These are phyloP conservation scores for Kurtzmaniella fragi DNA, from an alignment of 805 yeast species.

Conservation along the genomic window DNA sequence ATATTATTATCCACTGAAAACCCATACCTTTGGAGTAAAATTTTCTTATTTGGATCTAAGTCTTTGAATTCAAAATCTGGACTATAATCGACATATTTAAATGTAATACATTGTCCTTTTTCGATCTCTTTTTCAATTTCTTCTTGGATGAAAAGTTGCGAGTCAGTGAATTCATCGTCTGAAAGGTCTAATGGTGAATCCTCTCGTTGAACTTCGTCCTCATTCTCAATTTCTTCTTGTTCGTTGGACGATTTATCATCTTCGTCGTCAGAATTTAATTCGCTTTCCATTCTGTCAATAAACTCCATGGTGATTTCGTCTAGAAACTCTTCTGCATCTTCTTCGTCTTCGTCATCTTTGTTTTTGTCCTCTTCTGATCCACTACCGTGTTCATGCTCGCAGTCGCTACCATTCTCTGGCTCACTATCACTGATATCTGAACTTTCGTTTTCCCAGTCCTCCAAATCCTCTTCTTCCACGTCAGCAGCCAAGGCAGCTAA, in stretches of 20 bases:
- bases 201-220: constrained; percentile 8
- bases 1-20: constrained; percentile 47
- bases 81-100: no score
- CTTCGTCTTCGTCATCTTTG: constrained; percentile 7
- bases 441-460: constrained; percentile 5
- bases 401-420: constrained; percentile 5
- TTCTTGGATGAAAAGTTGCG: no score
- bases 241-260: constrained; percentile 9
- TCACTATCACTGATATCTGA: constrained; percentile 5
- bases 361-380: constrained; percentile 10
- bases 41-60: constrained; percentile 10
- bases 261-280: constrained; percentile 5
- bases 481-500: constrained; percentile 7
- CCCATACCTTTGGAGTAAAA: constrained; percentile 70
- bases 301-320: constrained; percentile 20
- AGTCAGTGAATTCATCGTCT: constrained; percentile 2
- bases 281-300: constrained; percentile 21
- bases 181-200: constrained; percentile 5
- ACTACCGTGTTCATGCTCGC: constrained; percentile 11
- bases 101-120: no score
- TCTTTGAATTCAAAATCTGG: constrained; percentile 5
- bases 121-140: no score
- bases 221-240: constrained; percentile 9
- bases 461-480: constrained; percentile 8
- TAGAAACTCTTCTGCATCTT: constrained; percentile 5